phyloP scores from a whole-genome alignment of 2,329 filamentous ascomycete genomes.

The Gaeumannomyces tritici region DNA sequence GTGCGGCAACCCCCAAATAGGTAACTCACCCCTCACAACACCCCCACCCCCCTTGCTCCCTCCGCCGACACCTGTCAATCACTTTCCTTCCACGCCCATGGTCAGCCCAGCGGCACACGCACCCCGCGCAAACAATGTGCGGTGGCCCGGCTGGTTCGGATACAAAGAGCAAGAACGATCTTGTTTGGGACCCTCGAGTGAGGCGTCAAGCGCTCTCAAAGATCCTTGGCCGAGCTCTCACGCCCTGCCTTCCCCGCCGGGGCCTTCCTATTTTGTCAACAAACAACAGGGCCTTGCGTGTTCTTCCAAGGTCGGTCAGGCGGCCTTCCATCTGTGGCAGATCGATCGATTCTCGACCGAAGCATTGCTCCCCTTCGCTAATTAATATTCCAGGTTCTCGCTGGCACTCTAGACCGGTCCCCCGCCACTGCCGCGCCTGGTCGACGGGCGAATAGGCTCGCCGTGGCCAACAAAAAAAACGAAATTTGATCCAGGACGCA shows the following conservation, averaged over 20 bases:
- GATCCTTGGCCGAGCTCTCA: not conserved
- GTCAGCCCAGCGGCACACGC: not conserved
- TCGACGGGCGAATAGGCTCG: not conserved
- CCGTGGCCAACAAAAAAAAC: not conserved
- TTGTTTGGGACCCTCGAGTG: not conserved
- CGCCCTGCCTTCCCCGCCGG: not conserved
- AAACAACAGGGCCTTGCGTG: not conserved
- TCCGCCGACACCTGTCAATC: not conserved
- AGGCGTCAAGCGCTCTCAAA: not conserved
- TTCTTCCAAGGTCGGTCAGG: no score
- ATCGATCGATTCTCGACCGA: not conserved
- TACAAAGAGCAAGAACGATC: not conserved
- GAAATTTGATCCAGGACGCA: not conserved
- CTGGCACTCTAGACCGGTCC: not conserved
- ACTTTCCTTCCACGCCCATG: not conserved
- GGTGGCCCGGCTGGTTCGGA: not conserved
- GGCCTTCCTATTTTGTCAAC: not conserved
- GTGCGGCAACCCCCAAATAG: not conserved
- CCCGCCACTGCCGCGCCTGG: not conserved
- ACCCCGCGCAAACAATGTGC: not conserved
- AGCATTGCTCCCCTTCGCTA: not conserved
- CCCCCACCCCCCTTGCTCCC: not conserved
- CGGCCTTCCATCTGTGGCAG: not conserved
- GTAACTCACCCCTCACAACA: not conserved
- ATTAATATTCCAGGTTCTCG: not conserved